These are phyloP conservation scores for Haplosporangium sp. DNA, from an alignment of 371 early-diverging fungal species.

Conservation along the genomic window DNA sequence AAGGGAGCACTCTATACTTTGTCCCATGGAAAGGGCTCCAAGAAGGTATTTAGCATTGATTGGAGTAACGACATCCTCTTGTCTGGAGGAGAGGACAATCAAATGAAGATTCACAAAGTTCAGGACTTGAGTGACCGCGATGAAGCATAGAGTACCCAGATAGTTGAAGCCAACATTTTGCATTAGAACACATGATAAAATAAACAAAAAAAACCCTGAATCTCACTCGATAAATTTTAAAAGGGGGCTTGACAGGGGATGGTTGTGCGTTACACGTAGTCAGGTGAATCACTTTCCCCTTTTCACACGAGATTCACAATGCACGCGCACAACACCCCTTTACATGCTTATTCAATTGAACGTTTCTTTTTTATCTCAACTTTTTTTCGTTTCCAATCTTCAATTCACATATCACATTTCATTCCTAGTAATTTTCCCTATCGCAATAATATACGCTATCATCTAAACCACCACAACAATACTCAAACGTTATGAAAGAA, in stretches of 20 bases:
- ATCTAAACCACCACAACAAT: no score
- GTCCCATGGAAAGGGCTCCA: slow-evolving; percentile 53
- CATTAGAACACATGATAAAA: background rate
- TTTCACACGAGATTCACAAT: slow-evolving; percentile 4
- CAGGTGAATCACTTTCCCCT: slow-evolving; percentile 3
- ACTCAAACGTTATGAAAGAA: slow-evolving; percentile 16
- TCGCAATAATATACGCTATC: no score
- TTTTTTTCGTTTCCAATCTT: background rate
- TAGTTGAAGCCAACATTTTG: background rate
- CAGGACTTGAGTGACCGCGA: slow-evolving; percentile 50
- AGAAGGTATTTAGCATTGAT: slow-evolving; percentile 84
- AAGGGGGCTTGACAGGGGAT: slow-evolving; percentile 3
- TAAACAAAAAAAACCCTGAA: background rate
- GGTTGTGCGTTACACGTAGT: slow-evolving; percentile 4
- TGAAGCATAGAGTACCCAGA: slow-evolving; percentile 27
- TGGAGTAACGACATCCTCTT: slow-evolving; percentile 82
- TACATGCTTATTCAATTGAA: slow-evolving; percentile 4
- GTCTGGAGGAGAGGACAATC: slow-evolving; percentile 88
- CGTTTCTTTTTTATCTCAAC: background rate
- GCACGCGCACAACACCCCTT: slow-evolving; percentile 15
- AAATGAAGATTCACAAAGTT: slow-evolving; percentile 77
- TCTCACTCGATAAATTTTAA: background rate
- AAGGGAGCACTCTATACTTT: slow-evolving; percentile 81
- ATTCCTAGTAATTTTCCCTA: no score
- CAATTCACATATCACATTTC: background rate